phyloP scores from a whole-genome alignment of 2,329 filamentous ascomycete genomes.

The Penicillium sp. region DNA sequence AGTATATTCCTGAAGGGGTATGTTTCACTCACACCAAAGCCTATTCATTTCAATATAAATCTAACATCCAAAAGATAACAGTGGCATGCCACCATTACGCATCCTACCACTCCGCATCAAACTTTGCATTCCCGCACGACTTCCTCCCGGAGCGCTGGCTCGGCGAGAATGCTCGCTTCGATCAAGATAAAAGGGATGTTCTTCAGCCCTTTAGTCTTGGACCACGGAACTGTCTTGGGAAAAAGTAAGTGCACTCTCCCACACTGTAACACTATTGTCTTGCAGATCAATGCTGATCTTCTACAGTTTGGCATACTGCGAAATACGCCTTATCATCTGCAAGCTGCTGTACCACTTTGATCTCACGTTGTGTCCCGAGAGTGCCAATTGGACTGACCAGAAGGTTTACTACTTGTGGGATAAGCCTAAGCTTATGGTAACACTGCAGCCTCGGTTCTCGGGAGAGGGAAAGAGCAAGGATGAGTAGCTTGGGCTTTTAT shows the following conservation, averaged over 20 bases:
- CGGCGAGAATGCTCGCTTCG: slow-evolving; percentile 13
- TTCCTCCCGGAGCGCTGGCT: slow-evolving; percentile 41
- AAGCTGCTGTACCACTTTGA: slow-evolving; percentile 30
- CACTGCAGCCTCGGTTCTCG: slow-evolving; percentile 10
- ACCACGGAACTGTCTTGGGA: slow-evolving; percentile 37
- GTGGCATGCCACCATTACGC: slow-evolving; percentile 27
- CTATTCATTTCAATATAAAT: background rate
- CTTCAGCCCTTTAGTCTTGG: slow-evolving; percentile 39
- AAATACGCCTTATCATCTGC: slow-evolving; percentile 28
- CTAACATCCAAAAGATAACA: slow-evolving; percentile 4
- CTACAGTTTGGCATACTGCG: slow-evolving; percentile 23
- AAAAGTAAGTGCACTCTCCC: slow-evolving; percentile 16
- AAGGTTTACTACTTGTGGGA: slow-evolving; percentile 28
- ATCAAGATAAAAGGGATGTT: slow-evolving; percentile 23
- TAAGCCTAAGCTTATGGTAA: slow-evolving; percentile 25
- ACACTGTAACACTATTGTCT: background rate
- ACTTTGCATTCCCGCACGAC: slow-evolving; percentile 23
- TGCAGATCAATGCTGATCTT: background rate
- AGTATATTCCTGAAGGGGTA: slow-evolving; percentile 33
- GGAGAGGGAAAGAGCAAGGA: background rate
- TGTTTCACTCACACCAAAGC: background rate
- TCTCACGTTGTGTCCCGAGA: slow-evolving; percentile 13
- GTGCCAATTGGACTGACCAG: slow-evolving; percentile 23
- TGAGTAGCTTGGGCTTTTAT: background rate
- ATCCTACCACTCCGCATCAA: slow-evolving; percentile 24